Conservation (phyloP, 805 yeast genomes). For the Candida caryicola region DNA sequence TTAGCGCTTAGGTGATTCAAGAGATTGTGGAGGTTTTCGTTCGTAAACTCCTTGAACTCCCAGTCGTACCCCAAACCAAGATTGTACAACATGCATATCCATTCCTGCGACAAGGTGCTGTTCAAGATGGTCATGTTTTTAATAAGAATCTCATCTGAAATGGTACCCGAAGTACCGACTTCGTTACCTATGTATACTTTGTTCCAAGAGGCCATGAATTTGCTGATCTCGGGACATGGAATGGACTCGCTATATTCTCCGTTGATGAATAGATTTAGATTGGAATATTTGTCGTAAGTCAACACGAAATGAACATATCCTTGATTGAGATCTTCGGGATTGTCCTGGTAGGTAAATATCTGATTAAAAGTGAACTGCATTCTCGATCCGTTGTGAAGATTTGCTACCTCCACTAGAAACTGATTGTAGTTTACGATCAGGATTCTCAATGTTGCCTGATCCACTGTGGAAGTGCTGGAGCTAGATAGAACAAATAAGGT, state of each 20-base stretch:
- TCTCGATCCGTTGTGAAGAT: conserved; percentile 21
- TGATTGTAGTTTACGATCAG: conserved; percentile 29
- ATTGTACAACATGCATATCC: conserved; percentile 48
- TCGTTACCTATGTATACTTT: conserved; percentile 35
- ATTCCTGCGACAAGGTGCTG: conserved; percentile 40
- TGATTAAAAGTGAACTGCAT: conserved; percentile 37
- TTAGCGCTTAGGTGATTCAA: conserved; percentile 38
- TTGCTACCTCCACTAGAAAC: conserved; percentile 28
- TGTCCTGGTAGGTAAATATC: conserved; percentile 10
- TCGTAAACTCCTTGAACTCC: conserved; percentile 37
- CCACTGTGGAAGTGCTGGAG: conserved; percentile 17
- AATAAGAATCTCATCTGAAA: conserved; percentile 27
- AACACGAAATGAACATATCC: conserved; percentile 32
- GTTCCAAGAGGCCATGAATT: conserved; percentile 30
- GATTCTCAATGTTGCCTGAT: conserved; percentile 25
- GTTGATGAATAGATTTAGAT: conserved; percentile 46
- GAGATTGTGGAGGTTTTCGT: conserved; percentile 37
- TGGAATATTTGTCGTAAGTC: conserved; percentile 35
- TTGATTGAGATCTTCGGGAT: conserved; percentile 12
- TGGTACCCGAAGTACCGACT: conserved; percentile 5
- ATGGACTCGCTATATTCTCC: conserved; percentile 48
- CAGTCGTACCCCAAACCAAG: conserved; percentile 50
- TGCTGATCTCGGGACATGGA: conserved; percentile 34
- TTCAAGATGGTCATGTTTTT: conserved; percentile 41
- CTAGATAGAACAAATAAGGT: conserved; percentile 26